Conservation (phyloP, 106 monocot genomes). For the Apostasia shenzhenica region DNA sequence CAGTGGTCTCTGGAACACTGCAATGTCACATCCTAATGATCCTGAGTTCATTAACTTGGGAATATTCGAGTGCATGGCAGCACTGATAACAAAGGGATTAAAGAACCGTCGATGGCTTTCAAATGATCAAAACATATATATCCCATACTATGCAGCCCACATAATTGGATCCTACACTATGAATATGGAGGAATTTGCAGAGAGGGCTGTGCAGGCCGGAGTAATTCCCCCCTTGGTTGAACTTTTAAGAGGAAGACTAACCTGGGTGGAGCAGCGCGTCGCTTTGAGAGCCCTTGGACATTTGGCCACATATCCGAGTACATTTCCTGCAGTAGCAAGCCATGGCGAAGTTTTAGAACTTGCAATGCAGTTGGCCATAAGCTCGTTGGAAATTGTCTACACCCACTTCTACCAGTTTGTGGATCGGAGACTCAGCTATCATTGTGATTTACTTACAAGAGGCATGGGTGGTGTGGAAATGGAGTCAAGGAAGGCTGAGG, state of each 20-base stretch:
- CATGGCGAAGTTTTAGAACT: constrained; percentile 90
- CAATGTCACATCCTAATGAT: constrained; percentile 98
- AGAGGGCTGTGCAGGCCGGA: constrained; percentile 77
- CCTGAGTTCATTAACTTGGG: constrained; percentile 94
- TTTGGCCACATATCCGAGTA: constrained; percentile 83
- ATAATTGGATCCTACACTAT: constrained; percentile 99
- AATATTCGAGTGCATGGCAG: constrained; percentile 96
- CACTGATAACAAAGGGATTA: constrained; percentile 91
- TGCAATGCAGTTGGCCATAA: constrained; percentile 78
- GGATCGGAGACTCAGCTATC: constrained; percentile 79
- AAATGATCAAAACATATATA: constrained; percentile 95
- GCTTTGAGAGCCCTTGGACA: constrained; percentile 94
- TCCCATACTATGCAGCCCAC: constrained; percentile 98
- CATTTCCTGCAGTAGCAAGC: constrained; percentile 78
- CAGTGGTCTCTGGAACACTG: constrained; percentile 98
- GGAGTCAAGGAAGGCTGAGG: constrained; percentile 98
- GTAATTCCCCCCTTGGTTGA: constrained; percentile 92
- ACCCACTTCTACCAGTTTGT: constrained; percentile 84
- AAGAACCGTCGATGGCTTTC: constrained; percentile 90
- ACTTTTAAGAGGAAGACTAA: constrained; percentile 86
- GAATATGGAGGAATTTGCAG: constrained; percentile 98
- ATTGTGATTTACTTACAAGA: constrained; percentile 96
- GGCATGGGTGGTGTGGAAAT: constrained; percentile 98
- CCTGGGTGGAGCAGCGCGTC: constrained; percentile 98
- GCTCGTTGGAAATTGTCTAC: constrained; percentile 95